Conservation (phyloP, 1,284 basidiomycete genomes). For the Pascua sp. region DNA sequence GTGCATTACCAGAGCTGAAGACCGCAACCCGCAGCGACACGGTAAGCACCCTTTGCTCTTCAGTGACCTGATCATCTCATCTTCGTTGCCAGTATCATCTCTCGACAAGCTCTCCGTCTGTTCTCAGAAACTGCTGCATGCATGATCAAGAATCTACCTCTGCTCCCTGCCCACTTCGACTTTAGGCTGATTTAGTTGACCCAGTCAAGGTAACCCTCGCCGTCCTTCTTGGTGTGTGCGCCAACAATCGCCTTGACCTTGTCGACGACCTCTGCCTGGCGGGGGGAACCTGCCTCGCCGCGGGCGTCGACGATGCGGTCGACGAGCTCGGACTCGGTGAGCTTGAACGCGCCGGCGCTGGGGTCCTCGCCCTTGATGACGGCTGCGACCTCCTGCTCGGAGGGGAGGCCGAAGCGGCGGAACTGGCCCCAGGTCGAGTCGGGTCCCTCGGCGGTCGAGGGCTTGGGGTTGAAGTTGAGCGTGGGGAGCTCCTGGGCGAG, state of each 20-base stretch:
- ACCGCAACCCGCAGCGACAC: too few relatives aligned
- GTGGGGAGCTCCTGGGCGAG: slow-evolving; percentile 57
- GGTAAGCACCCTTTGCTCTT: too few relatives aligned
- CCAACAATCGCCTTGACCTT: slow-evolving; percentile 32
- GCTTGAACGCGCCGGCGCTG: slow-evolving; percentile 44
- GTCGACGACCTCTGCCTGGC: slow-evolving; percentile 28
- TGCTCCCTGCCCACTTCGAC: too few relatives aligned
- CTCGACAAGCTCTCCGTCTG: too few relatives aligned
- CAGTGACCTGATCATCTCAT: too few relatives aligned
- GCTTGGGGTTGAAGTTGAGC: slow-evolving; percentile 30
- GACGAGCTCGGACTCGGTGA: slow-evolving; percentile 41
- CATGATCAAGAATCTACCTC: slow-evolving; percentile 1
- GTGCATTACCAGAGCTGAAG: too few relatives aligned
- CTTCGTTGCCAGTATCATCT: too few relatives aligned
- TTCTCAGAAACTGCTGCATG: background rate
- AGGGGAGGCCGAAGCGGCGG: slow-evolving; percentile 45
- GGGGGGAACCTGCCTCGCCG: slow-evolving; percentile 25
- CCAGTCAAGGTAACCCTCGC: slow-evolving; percentile 43
- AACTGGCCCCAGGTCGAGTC: slow-evolving; percentile 47
- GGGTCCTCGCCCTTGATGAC: slow-evolving; percentile 38
- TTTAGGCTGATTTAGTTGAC: slow-evolving; percentile 8
- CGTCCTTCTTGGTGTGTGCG: slow-evolving; percentile 32
- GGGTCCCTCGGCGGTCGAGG: slow-evolving; percentile 19
- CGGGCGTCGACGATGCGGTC: slow-evolving; percentile 29
- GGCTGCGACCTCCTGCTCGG: slow-evolving; percentile 34